These are phyloP conservation scores for Rhizopus arrhizus DNA, from an alignment of 371 early-diverging fungal genomes.

Conservation along the genomic window DNA sequence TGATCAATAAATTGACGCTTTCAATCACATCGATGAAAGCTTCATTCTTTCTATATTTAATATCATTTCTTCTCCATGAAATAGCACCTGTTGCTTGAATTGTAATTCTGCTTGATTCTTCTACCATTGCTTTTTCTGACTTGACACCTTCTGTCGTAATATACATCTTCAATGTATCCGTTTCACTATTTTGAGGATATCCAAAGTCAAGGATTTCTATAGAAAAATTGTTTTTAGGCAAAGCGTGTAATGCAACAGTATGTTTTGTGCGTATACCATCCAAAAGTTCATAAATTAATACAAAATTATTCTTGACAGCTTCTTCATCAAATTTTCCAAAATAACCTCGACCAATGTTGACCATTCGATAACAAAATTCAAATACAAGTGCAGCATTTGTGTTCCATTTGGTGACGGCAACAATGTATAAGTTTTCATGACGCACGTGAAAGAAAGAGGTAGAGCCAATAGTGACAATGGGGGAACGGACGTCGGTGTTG, in stretches of 20 bases:
- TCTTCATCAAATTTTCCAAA: slow-evolving; percentile 91
- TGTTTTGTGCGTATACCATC: slow-evolving; percentile 66
- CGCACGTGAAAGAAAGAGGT: slow-evolving; percentile 88
- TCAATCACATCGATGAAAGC: slow-evolving; percentile 91
- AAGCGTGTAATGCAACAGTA: not conserved
- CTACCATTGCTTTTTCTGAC: slow-evolving; percentile 69
- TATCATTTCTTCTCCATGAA: slow-evolving; percentile 86
- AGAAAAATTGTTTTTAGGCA: not conserved
- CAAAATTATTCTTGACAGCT: slow-evolving; percentile 89
- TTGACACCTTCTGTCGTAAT: slow-evolving; percentile 88
- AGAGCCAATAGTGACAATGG: slow-evolving; percentile 87
- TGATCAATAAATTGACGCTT: slow-evolving; percentile 83
- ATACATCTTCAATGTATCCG: slow-evolving; percentile 86
- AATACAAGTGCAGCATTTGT: slow-evolving; percentile 84
- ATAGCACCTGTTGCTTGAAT: slow-evolving; percentile 92
- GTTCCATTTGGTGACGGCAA: slow-evolving; percentile 83
- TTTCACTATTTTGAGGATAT: slow-evolving; percentile 88
- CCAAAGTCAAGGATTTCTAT: slow-evolving; percentile 91
- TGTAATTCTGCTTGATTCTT: slow-evolving; percentile 80
- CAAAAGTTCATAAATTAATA: slow-evolving; percentile 86
- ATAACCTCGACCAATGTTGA: slow-evolving; percentile 76
- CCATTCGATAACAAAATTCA: slow-evolving; percentile 82
- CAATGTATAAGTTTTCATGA: slow-evolving; percentile 88
- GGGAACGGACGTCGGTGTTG: slow-evolving; percentile 86
- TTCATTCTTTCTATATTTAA: slow-evolving; percentile 90